Percentiles rank a stretch among this genome's conserved stretches.
These are phyloP conservation scores for Hydrangea macrophylla DNA, from an alignment of 148 eudicot species.

Conservation along the genomic window DNA sequence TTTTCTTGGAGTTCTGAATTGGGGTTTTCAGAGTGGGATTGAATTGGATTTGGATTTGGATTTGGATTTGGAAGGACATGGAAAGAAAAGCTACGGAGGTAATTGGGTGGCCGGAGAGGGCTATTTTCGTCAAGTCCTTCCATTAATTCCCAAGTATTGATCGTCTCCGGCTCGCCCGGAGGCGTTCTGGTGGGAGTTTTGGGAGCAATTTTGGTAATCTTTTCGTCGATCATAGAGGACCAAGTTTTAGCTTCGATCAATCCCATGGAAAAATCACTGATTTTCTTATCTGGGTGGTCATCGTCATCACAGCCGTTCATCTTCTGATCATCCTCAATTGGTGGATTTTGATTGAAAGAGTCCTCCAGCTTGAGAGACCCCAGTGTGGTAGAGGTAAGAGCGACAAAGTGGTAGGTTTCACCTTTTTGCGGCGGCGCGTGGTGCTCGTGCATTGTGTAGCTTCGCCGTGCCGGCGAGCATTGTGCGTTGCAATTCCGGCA, in stretches of 20 bases:
- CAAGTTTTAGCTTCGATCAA: constrained; percentile 81
- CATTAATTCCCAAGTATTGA: constrained; percentile 80
- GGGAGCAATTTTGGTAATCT: constrained; percentile 44
- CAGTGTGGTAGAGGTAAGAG: constrained; percentile 67
- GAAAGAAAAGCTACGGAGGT: constrained; percentile 61
- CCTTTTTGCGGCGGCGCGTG: constrained; percentile 43
- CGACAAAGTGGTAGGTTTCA: constrained; percentile 64
- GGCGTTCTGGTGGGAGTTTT: constrained; percentile 68
- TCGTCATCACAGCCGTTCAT: background rate
- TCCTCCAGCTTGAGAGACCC: constrained; percentile 62
- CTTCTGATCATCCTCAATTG: background rate
- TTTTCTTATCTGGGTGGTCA: background rate
- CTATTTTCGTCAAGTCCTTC: constrained; percentile 78
- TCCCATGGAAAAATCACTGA: constrained; percentile 49
- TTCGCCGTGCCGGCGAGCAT: constrained; percentile 48
- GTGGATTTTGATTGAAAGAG: constrained; percentile 12
- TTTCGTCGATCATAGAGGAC: constrained; percentile 80
- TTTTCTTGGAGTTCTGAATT: constrained; percentile 12
- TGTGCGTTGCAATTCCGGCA: constrained; percentile 54
- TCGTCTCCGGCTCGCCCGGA: constrained; percentile 86
- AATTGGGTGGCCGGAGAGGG: constrained; percentile 45
- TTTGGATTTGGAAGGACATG: constrained; percentile 31
- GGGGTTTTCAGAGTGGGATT: constrained; percentile 22
- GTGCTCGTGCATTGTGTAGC: constrained; percentile 62
- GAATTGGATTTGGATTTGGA: constrained; percentile 18